Conservation (phyloP, 2,329 filamentous ascomycete species). For the Claviceps fusiformis region DNA sequence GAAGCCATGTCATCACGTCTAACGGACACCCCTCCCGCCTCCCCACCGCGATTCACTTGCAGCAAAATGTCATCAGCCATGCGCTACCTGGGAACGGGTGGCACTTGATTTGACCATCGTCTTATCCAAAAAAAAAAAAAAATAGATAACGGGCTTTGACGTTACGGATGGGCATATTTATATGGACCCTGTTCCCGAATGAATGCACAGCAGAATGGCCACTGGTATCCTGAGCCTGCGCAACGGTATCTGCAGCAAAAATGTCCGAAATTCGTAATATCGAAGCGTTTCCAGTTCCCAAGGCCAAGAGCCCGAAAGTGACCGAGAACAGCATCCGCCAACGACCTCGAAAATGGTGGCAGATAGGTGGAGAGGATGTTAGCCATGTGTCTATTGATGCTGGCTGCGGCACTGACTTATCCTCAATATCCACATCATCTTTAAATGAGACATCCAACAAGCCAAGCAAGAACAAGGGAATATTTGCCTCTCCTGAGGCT, state of each 20-base stretch:
- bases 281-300: background rate
- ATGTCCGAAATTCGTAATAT: background rate
- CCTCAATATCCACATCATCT: background rate
- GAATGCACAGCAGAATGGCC: background rate
- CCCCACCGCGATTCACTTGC: background rate
- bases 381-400: constrained; percentile 5
- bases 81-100: background rate
- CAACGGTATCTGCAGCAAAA: background rate
- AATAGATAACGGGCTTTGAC: no score
- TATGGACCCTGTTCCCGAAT: background rate
- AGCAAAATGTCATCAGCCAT: background rate
- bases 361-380: constrained; percentile 3
- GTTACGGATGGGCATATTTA: background rate
- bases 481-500: constrained; percentile 3
- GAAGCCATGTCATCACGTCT: background rate
- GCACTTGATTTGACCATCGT: background rate
- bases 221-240: background rate
- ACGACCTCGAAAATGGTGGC: constrained; percentile 2
- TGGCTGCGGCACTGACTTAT: background rate
- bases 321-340: background rate
- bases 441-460: background rate
- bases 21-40: background rate
- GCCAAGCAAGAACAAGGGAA: background rate
- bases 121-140: background rate
- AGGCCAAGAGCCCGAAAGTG: background rate